phyloP scores from a whole-genome alignment of 441 rosid genomes.

The Eutrema salsugineum region DNA sequence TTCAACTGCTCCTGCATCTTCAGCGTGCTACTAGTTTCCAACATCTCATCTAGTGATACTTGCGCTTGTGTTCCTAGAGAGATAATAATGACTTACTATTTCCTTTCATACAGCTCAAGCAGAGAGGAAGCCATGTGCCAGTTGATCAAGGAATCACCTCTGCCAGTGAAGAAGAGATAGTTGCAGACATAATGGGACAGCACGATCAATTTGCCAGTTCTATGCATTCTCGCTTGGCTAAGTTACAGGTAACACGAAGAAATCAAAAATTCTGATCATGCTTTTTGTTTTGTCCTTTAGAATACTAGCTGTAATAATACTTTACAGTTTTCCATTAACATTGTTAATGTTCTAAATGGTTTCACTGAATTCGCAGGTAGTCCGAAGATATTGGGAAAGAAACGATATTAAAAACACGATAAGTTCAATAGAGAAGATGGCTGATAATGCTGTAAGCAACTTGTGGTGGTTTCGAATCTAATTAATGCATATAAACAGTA shows the following conservation, averaged over 20 bases:
- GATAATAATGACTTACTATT: slow-evolving; percentile 4
- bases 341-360: slow-evolving; percentile 20
- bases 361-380: slow-evolving; percentile 50
- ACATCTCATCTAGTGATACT: background rate
- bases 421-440: slow-evolving; percentile 87
- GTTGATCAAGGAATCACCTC: slow-evolving; percentile 56
- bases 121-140: slow-evolving; percentile 52
- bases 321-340: background rate
- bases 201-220: slow-evolving; percentile 85
- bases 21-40: background rate
- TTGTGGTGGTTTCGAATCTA: slow-evolving; percentile 10
- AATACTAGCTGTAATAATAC: slow-evolving; percentile 1
- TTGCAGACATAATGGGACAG: slow-evolving; percentile 67
- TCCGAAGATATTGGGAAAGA: slow-evolving; percentile 88
- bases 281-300: background rate
- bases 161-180: slow-evolving; percentile 66
- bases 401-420: slow-evolving; percentile 75
- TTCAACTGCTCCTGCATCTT: background rate
- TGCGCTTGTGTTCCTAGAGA: background rate
- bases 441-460: slow-evolving; percentile 77
- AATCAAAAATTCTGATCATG: slow-evolving; percentile 13
- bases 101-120: slow-evolving; percentile 44
- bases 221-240: slow-evolving; percentile 89
- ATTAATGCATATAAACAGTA: background rate
- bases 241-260: slow-evolving; percentile 72